A percentile compares a stretch with the other conserved stretches of the same genome.
Evolutionary conservation across 768 basidiomycete species (phyloP).

Genomic region (Lactarius indigo): DNA sequence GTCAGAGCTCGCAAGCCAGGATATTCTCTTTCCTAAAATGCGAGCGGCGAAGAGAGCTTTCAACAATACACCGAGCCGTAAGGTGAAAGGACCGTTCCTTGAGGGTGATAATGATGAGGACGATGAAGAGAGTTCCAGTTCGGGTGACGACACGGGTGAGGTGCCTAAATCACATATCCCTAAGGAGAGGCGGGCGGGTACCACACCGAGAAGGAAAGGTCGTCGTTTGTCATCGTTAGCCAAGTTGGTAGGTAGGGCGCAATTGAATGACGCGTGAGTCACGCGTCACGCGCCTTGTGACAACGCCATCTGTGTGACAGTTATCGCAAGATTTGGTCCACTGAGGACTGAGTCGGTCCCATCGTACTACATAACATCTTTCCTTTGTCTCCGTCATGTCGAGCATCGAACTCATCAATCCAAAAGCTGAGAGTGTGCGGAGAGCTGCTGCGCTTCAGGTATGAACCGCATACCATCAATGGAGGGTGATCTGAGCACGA

Average conservation of each 20-base stretch:
- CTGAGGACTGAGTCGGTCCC: neutral
- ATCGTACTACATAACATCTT: neutral
- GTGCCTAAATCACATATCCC: constrained; percentile 21
- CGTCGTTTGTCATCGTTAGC: constrained; percentile 17
- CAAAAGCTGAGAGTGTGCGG: constrained; percentile 90
- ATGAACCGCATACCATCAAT: constrained; percentile 26
- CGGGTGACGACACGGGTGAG: constrained; percentile 15
- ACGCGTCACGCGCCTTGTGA: constrained; percentile 10
- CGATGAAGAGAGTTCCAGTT: constrained; percentile 21
- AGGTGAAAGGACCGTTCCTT: neutral
- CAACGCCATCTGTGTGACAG: constrained; percentile 3
- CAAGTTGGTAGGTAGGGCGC: neutral
- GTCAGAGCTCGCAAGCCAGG: constrained; percentile 15
- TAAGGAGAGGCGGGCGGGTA: constrained; percentile 23
- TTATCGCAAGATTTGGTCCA: neutral
- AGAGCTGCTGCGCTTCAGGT: constrained; percentile 91
- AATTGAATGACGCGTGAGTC: constrained; percentile 8
- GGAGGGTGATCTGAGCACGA: constrained; percentile 27
- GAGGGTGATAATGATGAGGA: constrained; percentile 10
- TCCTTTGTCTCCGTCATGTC: constrained; percentile 34
- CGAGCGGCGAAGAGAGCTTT: neutral
- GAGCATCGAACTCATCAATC: constrained; percentile 93
- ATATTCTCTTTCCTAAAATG: constrained; percentile 14
- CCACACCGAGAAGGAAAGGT: neutral
- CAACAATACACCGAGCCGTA: constrained; percentile 9